Conservation (phyloP, 2,329 filamentous ascomycete genomes). For the Mollisia scopiformis region DNA sequence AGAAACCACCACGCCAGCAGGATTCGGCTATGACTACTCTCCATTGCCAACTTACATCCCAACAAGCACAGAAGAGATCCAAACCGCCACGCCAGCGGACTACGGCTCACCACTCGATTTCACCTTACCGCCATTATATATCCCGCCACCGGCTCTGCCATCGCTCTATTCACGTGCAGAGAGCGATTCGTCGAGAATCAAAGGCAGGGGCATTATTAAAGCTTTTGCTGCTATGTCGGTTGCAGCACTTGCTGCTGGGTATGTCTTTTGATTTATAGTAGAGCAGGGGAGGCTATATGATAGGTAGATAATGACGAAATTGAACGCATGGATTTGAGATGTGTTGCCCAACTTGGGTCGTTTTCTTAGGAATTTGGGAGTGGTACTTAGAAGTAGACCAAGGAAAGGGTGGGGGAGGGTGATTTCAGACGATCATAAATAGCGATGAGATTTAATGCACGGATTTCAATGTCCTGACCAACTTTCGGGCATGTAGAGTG, state of each 20-base stretch:
- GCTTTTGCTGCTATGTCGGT: not conserved
- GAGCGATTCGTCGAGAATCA: not conserved
- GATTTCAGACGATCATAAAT: not conserved
- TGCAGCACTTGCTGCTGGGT: not conserved
- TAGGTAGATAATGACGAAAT: no score
- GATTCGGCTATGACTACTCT: no score
- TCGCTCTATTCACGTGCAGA: not conserved
- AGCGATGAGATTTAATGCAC: not conserved
- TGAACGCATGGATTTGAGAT: no score
- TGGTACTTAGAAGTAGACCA: not conserved
- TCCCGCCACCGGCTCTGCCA: not conserved
- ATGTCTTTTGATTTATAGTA: not conserved
- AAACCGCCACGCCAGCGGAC: not conserved
- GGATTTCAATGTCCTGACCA: not conserved
- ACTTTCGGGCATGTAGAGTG: no score
- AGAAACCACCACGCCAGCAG: no score
- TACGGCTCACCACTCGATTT: not conserved
- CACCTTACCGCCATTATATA: not conserved
- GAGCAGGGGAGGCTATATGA: no score
- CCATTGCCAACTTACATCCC: no score
- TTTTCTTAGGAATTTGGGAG: not conserved
- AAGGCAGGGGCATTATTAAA: not conserved
- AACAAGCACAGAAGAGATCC: no score
- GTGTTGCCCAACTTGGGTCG: no score
- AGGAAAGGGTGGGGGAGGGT: not conserved